phyloP scores from a whole-genome alignment of 805 yeast genomes.

The Torulaspora franciscae region DNA sequence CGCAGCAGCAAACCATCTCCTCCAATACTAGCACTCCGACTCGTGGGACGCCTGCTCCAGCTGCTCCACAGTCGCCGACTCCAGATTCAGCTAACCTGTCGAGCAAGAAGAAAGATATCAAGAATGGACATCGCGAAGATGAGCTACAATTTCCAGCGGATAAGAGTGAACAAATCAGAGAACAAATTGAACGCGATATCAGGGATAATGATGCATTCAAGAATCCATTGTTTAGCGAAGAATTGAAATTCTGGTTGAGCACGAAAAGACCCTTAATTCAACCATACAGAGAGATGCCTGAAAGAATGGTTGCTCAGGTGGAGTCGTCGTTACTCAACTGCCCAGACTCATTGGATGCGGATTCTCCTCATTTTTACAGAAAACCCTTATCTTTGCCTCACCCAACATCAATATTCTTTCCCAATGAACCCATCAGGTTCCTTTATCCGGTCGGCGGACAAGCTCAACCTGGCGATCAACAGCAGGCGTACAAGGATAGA shows the following conservation, averaged over 20 bases:
- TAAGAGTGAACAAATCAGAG: slow-evolving; percentile 27
- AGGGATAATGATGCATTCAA: slow-evolving; percentile 25
- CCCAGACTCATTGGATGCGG: slow-evolving; percentile 91
- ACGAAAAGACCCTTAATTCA: slow-evolving; percentile 30
- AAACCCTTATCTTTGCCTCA: slow-evolving; percentile 75
- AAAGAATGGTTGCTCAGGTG: slow-evolving; percentile 37
- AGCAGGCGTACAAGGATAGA: slow-evolving; percentile 1
- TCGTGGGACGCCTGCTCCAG: slow-evolving; percentile 20
- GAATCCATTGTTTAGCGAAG: slow-evolving; percentile 30
- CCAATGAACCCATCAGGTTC: slow-evolving; percentile 42
- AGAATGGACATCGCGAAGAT: slow-evolving; percentile 6
- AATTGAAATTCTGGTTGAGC: slow-evolving; percentile 29
- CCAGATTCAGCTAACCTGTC: slow-evolving; percentile 10
- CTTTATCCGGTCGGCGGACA: slow-evolving; percentile 24
- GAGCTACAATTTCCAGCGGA: slow-evolving; percentile 29
- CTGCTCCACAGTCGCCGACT: slow-evolving; percentile 18
- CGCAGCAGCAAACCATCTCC: slow-evolving; percentile 23
- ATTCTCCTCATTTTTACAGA: slow-evolving; percentile 58
- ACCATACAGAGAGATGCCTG: slow-evolving; percentile 31
- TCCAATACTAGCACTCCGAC: slow-evolving; percentile 28
- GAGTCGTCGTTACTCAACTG: slow-evolving; percentile 80
- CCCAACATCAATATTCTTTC: slow-evolving; percentile 86
- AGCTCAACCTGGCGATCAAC: slow-evolving; percentile 30
- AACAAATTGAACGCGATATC: slow-evolving; percentile 26
- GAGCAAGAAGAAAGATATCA: slow-evolving; percentile 10